Percentiles rank a stretch among this genome's conserved stretches.
These are phyloP conservation scores for Candida nonsorbophila DNA, from an alignment of 805 yeast genomes.

Conservation along the genomic window DNA sequence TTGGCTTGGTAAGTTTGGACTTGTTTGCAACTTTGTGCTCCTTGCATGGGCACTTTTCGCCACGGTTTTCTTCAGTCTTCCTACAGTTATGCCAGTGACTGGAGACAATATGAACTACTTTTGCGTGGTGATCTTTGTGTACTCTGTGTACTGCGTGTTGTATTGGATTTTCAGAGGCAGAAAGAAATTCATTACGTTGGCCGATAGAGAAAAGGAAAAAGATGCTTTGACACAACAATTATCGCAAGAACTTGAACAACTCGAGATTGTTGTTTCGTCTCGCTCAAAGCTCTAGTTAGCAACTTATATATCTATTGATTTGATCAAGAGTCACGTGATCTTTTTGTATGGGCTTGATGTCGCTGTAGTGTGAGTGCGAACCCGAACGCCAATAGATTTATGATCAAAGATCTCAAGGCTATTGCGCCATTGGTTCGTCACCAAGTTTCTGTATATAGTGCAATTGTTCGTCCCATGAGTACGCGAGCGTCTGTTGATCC, in stretches of 20 bases:
- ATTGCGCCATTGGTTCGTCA: too few relatives aligned
- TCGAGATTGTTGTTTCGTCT: slow-evolving; percentile 18
- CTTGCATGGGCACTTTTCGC: slow-evolving; percentile 57
- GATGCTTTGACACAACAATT: slow-evolving; percentile 17
- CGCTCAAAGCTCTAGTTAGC: too few relatives aligned
- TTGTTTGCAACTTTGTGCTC: slow-evolving; percentile 44
- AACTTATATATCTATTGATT: too few relatives aligned
- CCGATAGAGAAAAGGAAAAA: slow-evolving; percentile 15
- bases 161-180: slow-evolving; percentile 49
- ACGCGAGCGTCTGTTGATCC: too few relatives aligned
- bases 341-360: too few relatives aligned
- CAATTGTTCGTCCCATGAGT: too few relatives aligned
- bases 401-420: too few relatives aligned
- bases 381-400: too few relatives aligned
- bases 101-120: slow-evolving; percentile 66
- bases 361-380: too few relatives aligned
- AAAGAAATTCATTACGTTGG: slow-evolving; percentile 12
- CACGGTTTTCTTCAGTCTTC: slow-evolving; percentile 59
- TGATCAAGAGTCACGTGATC: too few relatives aligned
- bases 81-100: slow-evolving; percentile 56
- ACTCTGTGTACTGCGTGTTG: slow-evolving; percentile 34
- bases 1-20: slow-evolving; percentile 58
- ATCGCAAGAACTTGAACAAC: slow-evolving; percentile 16
- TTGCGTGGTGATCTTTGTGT: slow-evolving; percentile 45
- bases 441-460: too few relatives aligned